Evolutionary conservation across 208 protist species (phyloP).

Genomic region (Leptomonas pyrrhocoris): DNA sequence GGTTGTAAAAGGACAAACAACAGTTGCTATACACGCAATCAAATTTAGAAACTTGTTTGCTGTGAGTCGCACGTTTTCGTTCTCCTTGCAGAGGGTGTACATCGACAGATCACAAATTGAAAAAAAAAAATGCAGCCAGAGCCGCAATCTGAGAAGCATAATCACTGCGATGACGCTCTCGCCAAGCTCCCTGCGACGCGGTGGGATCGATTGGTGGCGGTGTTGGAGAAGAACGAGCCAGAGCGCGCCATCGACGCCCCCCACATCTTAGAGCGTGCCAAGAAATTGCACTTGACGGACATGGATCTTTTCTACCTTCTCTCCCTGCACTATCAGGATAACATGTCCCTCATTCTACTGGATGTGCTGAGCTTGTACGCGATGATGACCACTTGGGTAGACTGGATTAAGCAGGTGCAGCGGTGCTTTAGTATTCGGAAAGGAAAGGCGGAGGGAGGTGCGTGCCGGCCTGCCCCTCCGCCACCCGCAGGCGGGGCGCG

Average conservation of each 20-base stretch:
- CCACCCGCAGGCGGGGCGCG: background rate
- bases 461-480: background rate
- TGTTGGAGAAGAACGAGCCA: constrained; percentile 55
- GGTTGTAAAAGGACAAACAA: too few relatives aligned
- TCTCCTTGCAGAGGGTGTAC: too few relatives aligned
- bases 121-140: too few relatives aligned
- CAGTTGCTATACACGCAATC: too few relatives aligned
- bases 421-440: constrained; percentile 31
- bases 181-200: constrained; percentile 37
- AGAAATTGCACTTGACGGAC: constrained; percentile 43
- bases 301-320: constrained; percentile 55
- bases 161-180: background rate
- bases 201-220: constrained; percentile 57
- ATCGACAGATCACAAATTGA: too few relatives aligned
- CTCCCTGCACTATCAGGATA: constrained; percentile 44
- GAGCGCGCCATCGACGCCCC: constrained; percentile 52
- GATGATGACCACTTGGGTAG: constrained; percentile 49
- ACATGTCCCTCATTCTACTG: constrained; percentile 19
- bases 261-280: constrained; percentile 51
- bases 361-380: constrained; percentile 48
- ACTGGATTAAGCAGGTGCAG: constrained; percentile 41
- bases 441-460: constrained; percentile 6
- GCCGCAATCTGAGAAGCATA: too few relatives aligned
- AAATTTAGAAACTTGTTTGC: too few relatives aligned
- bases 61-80: too few relatives aligned